Base-by-base conservation (phyloP, 306 rosid species). In the Gynostemma pentaphyllum region DNA sequence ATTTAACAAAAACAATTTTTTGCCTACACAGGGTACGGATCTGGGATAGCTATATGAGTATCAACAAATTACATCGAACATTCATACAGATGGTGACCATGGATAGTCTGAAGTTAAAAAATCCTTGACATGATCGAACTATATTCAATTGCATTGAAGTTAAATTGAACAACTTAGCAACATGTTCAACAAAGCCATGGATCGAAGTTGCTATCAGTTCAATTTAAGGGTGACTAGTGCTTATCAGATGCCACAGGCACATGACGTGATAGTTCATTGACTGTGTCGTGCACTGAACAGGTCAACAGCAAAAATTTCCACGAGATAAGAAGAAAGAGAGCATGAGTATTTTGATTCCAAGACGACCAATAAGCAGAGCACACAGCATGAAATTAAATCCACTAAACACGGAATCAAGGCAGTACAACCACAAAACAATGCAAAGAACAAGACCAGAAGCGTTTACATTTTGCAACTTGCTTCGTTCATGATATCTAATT, bases 271-370 rank as follows among this genome's bases (percentile, higher is more conserved):
- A 21, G 16, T 30, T 30, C 34, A 24, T 34, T 28, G 9, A 64
- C 41, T 64, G 18, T 39, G 22, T 14, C 15, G 41, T 61, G 66
- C 18, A 41, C 24, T 24, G 14, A 18, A 2, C 50, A 24, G 9
- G 6, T 59, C 47, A 37, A 2, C 16, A 5, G 11, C 15, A 64
- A 23, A 32, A 26, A 22, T 30, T 65, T 40, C 30, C 12, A 19
- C 54, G 36, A 1, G 53, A 32, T 45, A 12, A 24, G 3, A 45
- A 1, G 57, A n/a, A 53, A 36, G 64, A n/a, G 50, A 68, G 45
- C 56, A 42, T 53, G 79, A 85, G 83, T 77, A 80, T 80, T n/a
- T 78, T 80, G 74, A 80, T 72, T 83, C 72, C 68, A 64, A 26
- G 46, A 70, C 72, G 67, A 45, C 70, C 71, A 82, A 71, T 44